Conservation (phyloP, 1,284 basidiomycete genomes). For the Ganoderma leucocontextum region DNA sequence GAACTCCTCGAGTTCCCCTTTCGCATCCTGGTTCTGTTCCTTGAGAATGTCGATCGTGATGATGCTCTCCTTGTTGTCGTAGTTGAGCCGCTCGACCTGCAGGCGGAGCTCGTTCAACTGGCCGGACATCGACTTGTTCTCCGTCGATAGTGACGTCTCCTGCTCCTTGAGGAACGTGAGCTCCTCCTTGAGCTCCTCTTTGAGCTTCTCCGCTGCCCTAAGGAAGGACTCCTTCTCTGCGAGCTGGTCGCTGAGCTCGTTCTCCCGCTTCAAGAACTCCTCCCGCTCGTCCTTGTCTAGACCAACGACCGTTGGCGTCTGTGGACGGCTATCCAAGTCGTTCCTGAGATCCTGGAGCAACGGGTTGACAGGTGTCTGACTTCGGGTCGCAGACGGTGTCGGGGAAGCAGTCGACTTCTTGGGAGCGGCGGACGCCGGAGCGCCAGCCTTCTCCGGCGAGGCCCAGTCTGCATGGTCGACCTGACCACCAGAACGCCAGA, state of each 20-base stretch:
- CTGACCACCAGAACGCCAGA: conserved; percentile 90
- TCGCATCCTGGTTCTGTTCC: conserved; percentile 92
- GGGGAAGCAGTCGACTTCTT: conserved; percentile 73
- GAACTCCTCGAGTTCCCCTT: conserved; percentile 91
- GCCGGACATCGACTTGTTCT: conserved; percentile 91
- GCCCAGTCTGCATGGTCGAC: conserved; percentile 92
- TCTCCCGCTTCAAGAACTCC: conserved; percentile 96
- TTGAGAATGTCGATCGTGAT: conserved; percentile 98
- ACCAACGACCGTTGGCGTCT: conserved; percentile 85
- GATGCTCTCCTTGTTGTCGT: conserved; percentile 94
- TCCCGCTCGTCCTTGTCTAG: conserved; percentile 97
- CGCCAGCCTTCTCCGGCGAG: conserved; percentile 66
- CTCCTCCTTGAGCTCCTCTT: conserved; percentile 89
- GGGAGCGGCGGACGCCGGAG: conserved; percentile 51
- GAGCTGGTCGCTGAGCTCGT: conserved; percentile 94
- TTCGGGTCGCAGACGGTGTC: conserved; percentile 63
- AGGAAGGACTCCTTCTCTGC: conserved; percentile 91
- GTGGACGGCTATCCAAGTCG: conserved; percentile 81
- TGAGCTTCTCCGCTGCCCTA: conserved; percentile 76
- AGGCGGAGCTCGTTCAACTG: conserved; percentile 93
- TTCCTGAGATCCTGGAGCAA: conserved; percentile 78
- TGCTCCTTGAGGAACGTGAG: conserved; percentile 92
- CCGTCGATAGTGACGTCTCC: conserved; percentile 82
- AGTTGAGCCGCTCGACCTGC: conserved; percentile 91
- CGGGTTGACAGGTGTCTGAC: conserved; percentile 87